phyloP scores from a whole-genome alignment of 1,139 yeast species.

The Saccharomyces hybrid region DNA sequence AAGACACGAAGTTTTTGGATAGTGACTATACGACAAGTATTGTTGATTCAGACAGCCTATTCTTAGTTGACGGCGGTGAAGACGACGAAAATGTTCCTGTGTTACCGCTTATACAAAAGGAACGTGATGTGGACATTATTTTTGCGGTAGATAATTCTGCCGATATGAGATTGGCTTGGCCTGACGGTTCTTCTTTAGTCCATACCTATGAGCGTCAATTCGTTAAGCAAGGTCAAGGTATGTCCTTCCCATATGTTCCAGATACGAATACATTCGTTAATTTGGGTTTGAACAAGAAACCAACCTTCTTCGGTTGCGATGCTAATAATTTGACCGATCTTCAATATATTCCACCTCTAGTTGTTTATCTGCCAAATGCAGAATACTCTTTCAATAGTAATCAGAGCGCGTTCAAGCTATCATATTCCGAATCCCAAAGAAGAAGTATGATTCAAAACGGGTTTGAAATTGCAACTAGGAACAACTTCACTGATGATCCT shows the following conservation, averaged over 20 bases:
- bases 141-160: constrained; percentile 79
- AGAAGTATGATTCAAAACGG: constrained; percentile 63
- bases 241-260: constrained; percentile 78
- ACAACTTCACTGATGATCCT: constrained; percentile 59
- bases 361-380: constrained; percentile 70
- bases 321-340: constrained; percentile 52
- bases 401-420: constrained; percentile 59
- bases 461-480: constrained; percentile 63
- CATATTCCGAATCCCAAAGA: constrained; percentile 50
- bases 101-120: constrained; percentile 61
- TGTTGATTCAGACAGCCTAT: constrained; percentile 38
- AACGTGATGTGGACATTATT: constrained; percentile 64
- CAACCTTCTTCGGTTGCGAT: constrained; percentile 82
- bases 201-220: constrained; percentile 65
- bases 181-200: constrained; percentile 62
- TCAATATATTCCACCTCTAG: constrained; percentile 52
- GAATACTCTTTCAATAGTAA: constrained; percentile 62
- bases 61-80: constrained; percentile 79
- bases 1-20: constrained; percentile 37
- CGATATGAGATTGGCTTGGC: constrained; percentile 61
- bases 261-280: constrained; percentile 52
- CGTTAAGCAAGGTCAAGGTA: constrained; percentile 48
- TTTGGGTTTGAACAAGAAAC: constrained; percentile 47
- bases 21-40: constrained; percentile 30
- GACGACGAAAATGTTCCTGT: constrained; percentile 71